These are phyloP conservation scores for Calonectria pteridis DNA, from an alignment of 2,329 filamentous ascomycete genomes.

Conservation along the genomic window DNA sequence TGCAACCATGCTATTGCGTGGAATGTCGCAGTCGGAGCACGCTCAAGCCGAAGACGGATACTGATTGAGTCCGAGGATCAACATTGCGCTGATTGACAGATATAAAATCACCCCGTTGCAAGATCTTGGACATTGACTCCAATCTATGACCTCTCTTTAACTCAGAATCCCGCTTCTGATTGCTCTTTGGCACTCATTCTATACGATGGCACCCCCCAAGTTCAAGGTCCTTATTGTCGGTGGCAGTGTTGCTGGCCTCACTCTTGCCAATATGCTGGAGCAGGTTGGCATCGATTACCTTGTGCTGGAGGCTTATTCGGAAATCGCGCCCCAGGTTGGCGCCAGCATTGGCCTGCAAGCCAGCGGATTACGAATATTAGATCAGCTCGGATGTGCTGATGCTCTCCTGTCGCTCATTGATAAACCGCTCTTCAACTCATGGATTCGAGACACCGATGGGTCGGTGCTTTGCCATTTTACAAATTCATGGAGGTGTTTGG, in stretches of 20 bases:
- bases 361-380: not conserved
- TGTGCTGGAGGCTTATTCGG: not conserved
- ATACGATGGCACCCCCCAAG: not conserved
- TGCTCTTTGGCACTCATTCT: no score
- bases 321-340: not conserved
- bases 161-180: not conserved
- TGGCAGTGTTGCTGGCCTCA: not conserved
- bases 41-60: not conserved
- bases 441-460: not conserved
- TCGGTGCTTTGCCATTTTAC: not conserved
- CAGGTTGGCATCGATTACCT: not conserved
- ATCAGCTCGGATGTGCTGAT: not conserved
- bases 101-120: not conserved
- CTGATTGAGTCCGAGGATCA: not conserved
- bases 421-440: not conserved
- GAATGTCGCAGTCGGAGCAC: not conserved
- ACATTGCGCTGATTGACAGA: no score
- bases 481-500: not conserved
- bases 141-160: no score
- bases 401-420: not conserved
- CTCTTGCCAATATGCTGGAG: not conserved
- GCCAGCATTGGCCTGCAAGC: not conserved
- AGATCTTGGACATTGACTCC: not conserved
- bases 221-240: not conserved
- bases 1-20: not conserved